A percentile compares a stretch with the other conserved stretches of the same genome.
These are phyloP conservation scores for Alternaria triticina DNA, from an alignment of 2,329 filamentous ascomycete species.

Conservation along the genomic window DNA sequence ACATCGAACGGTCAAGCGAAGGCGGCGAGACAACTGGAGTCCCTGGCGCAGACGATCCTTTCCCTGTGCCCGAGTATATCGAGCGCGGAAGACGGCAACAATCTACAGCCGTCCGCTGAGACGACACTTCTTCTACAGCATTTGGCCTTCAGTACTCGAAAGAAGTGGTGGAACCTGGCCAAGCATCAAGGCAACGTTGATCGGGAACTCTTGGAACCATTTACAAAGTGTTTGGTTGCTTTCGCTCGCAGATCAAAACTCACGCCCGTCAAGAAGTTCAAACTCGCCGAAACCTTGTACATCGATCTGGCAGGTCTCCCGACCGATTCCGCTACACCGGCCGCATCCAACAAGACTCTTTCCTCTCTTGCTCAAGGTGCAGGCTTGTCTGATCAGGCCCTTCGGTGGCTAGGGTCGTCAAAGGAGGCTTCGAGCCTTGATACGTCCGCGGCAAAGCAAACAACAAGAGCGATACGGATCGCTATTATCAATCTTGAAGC, in stretches of 20 bases:
- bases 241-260: conserved; percentile 62
- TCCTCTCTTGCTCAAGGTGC: conserved; percentile 45
- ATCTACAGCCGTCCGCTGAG: conserved; percentile 63
- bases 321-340: neutral
- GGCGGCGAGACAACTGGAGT: conserved; percentile 69
- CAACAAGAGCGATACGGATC: conserved; percentile 34
- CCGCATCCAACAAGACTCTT: conserved; percentile 27
- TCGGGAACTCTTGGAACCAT: conserved; percentile 70
- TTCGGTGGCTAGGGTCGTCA: conserved; percentile 38
- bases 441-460: conserved; percentile 30
- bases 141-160: conserved; percentile 65
- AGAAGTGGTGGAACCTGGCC: conserved; percentile 70
- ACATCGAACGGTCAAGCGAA: conserved; percentile 61
- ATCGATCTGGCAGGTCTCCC: conserved; percentile 23
- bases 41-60: conserved; percentile 68
- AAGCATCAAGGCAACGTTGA: conserved; percentile 65
- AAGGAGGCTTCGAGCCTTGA: conserved; percentile 15
- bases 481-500: conserved; percentile 42
- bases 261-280: conserved; percentile 48
- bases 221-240: conserved; percentile 67
- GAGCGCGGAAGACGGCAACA: conserved; percentile 66
- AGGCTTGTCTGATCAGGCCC: conserved; percentile 39
- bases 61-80: conserved; percentile 72
- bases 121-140: conserved; percentile 68
- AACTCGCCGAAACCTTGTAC: conserved; percentile 42